Conservation (phyloP, 345 rosid species). For the Jatropha curcas region DNA sequence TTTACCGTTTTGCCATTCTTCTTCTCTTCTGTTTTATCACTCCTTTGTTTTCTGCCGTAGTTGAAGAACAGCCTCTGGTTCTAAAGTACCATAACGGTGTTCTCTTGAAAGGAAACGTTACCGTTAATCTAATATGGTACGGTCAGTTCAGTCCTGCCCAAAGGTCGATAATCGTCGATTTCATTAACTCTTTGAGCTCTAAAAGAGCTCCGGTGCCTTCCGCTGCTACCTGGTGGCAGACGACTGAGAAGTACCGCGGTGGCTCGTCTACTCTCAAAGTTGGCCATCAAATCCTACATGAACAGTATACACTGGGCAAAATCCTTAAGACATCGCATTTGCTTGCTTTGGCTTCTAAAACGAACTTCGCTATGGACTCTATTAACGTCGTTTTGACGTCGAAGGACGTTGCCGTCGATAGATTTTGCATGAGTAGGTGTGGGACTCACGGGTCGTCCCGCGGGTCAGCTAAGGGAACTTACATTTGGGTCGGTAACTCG, state of each 20-base stretch:
- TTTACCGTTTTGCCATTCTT: constrained; percentile 40
- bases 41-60: constrained; percentile 48
- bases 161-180: constrained; percentile 72
- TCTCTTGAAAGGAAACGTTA: constrained; percentile 60
- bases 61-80: constrained; percentile 73
- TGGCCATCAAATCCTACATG: constrained; percentile 63
- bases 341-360: constrained; percentile 54
- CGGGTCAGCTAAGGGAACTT: constrained; percentile 45
- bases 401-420: constrained; percentile 72
- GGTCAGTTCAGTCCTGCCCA: constrained; percentile 68
- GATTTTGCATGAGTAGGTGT: constrained; percentile 75
- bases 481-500: constrained; percentile 89
- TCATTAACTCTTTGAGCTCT: constrained; percentile 58
- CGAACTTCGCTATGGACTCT: constrained; percentile 30
- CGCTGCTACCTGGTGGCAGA: constrained; percentile 75
- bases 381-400: constrained; percentile 76
- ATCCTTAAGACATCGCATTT: constrained; percentile 47
- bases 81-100: constrained; percentile 66
- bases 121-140: constrained; percentile 85
- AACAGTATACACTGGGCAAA: constrained; percentile 63
- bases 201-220: constrained; percentile 41
- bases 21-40: constrained; percentile 15
- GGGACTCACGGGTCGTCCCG: constrained; percentile 65
- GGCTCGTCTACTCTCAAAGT: constrained; percentile 48
- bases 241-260: constrained; percentile 66